Conservation (phyloP, 2,329 filamentous ascomycete species). For the Periglandula ipomoeae region DNA sequence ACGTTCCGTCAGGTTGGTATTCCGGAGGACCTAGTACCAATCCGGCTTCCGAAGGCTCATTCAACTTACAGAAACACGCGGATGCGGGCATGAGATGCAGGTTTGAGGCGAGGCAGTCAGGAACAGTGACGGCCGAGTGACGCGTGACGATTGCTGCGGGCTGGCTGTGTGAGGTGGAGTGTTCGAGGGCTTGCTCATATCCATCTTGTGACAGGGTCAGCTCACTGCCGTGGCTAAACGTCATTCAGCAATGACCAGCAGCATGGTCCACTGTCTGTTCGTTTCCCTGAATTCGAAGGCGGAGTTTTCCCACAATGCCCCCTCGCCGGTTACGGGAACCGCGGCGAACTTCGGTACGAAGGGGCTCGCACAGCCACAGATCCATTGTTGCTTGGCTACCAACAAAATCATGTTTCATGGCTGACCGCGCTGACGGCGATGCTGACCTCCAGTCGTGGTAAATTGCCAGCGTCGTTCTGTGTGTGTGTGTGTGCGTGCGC, state of each 20-base stretch:
- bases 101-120: background rate
- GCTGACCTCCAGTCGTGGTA: background rate
- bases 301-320: background rate
- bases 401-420: too few species aligned
- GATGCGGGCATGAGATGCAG: conserved; percentile 1
- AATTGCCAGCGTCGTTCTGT: background rate
- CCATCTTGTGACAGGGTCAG: conserved; percentile 4
- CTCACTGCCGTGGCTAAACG: conserved; percentile 2
- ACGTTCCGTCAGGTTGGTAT: conserved; percentile 4
- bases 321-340: too few species aligned
- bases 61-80: conserved; percentile 3
- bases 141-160: conserved; percentile 7
- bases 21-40: background rate
- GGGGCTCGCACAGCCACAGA: too few species aligned
- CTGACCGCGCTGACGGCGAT: background rate
- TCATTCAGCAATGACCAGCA: background rate
- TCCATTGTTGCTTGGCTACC: too few species aligned
- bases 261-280: background rate
- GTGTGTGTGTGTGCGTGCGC: too few species aligned
- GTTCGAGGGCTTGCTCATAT: conserved; percentile 3
- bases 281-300: background rate
- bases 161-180: conserved; percentile 8
- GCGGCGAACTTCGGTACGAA: too few species aligned
- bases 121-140: conserved; percentile 7
- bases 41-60: background rate